A percentile compares a stretch with the other conserved stretches of the same genome.
These are phyloP conservation scores for Microsporum ferrugineum DNA, from an alignment of 2,329 filamentous ascomycete species.

Conservation along the genomic window DNA sequence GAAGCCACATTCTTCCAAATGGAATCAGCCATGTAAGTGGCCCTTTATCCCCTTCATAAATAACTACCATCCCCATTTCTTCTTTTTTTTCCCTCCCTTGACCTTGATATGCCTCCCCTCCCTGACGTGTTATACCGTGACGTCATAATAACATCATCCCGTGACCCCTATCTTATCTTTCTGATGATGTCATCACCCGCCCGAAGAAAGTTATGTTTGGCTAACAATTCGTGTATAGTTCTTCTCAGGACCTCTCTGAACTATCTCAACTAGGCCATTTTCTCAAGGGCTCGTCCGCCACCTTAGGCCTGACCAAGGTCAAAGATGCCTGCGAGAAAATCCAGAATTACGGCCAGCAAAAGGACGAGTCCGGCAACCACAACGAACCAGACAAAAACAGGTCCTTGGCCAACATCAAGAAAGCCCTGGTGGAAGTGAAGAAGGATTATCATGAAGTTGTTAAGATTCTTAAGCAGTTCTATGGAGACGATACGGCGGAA, in stretches of 20 bases:
- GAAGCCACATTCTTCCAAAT: slow-evolving; percentile 76
- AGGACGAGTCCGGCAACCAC: slow-evolving; percentile 62
- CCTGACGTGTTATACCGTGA: neutral
- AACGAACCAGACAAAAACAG: slow-evolving; percentile 55
- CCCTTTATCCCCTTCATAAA: slow-evolving; percentile 3
- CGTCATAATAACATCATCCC: neutral
- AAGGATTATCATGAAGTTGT: slow-evolving; percentile 65
- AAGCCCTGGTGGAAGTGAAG: slow-evolving; percentile 61
- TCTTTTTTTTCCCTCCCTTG: neutral
- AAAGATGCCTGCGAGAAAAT: slow-evolving; percentile 94
- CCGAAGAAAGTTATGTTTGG: neutral
- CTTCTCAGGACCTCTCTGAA: slow-evolving; percentile 55
- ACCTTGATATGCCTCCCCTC: neutral
- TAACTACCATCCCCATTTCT: neutral
- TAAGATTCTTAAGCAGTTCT: slow-evolving; percentile 59
- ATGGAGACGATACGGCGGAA: slow-evolving; percentile 35
- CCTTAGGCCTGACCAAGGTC: slow-evolving; percentile 79
- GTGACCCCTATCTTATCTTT: neutral
- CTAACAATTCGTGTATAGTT: slow-evolving; percentile 35
- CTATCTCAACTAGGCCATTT: slow-evolving; percentile 86
- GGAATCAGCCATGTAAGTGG: slow-evolving; percentile 66
- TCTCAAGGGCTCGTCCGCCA: slow-evolving; percentile 92
- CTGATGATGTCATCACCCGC: neutral
- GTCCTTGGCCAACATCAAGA: slow-evolving; percentile 58
- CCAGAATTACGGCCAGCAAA: slow-evolving; percentile 75